Conservation (phyloP, 2,329 filamentous ascomycete species). For the Beauveria caledonica region DNA sequence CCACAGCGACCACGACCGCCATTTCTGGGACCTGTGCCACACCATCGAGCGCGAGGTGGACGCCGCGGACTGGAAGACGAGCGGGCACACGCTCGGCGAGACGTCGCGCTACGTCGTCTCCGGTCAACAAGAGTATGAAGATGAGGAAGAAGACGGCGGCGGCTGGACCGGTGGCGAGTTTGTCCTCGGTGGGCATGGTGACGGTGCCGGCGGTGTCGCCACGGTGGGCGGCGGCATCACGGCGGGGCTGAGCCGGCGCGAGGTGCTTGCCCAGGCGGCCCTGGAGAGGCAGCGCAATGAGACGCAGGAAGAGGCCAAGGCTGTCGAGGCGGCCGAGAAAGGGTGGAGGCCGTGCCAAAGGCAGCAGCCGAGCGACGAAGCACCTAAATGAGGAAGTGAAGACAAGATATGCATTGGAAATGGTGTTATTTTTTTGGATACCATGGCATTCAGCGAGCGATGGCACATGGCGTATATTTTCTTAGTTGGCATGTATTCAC, state of each 20-base stretch:
- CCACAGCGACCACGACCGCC: slow-evolving; percentile 69
- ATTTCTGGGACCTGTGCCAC: slow-evolving; percentile 85
- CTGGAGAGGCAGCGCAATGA: slow-evolving; percentile 28
- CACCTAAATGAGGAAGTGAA: neutral
- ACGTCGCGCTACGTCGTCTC: slow-evolving; percentile 51
- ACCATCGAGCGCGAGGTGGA: slow-evolving; percentile 85
- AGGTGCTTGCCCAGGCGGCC: slow-evolving; percentile 56
- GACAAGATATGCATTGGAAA: neutral
- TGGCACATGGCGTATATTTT: neutral
- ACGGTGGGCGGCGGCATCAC: slow-evolving; percentile 37
- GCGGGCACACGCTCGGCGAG: slow-evolving; percentile 59
- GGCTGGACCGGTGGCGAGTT: slow-evolving; percentile 76
- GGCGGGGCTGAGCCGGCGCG: slow-evolving; percentile 54
- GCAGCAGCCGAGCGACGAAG: slow-evolving; percentile 14
- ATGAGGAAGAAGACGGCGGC: slow-evolving; percentile 50
- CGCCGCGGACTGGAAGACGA: slow-evolving; percentile 65
- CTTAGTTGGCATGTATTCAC: neutral
- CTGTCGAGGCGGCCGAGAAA: slow-evolving; percentile 22
- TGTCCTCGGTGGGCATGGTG: slow-evolving; percentile 58
- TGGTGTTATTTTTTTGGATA: neutral
- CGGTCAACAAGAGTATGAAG: slow-evolving; percentile 34
- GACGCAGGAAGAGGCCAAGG: slow-evolving; percentile 24
- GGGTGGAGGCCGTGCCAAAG: slow-evolving; percentile 22
- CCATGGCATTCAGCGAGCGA: neutral
- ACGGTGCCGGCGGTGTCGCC: slow-evolving; percentile 39